Base-by-base conservation (phyloP, 192 early-diverging fungal genomes). In the Ambispora gerdemannii region DNA sequence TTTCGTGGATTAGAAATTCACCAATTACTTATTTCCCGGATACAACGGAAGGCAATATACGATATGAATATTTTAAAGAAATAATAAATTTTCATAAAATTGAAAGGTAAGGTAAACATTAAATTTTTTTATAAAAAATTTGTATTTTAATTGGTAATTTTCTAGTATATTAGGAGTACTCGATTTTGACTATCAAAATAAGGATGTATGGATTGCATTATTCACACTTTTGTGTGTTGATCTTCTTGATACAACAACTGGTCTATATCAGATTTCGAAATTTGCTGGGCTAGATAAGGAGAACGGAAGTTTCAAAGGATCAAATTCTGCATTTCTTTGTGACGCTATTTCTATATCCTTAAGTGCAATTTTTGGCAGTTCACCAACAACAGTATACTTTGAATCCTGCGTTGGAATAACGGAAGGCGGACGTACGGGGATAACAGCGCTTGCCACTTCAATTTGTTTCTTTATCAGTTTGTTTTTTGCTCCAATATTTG, bases 211-310 rank as follows among this genome's bases (percentile, higher is more conserved):
- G 90, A 80, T 91, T 28, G 91, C 92, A 6, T 80, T 94, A 52
- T 83, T 94, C 51, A 94, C 89, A 2, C 91, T 94, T 77, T 75
- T 93, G 51, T 93, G 92, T 65, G 89, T 94, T 68, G 92, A 94
- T 76, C 90, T 94, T 50, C 77, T 94, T 69, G 92, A 94, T 74
- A 91, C 90, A 61, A 94, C 91, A 3, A 91, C 90, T 47, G 91
- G 90, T 22, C 78, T 94, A 78, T 92, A 89, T 73, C 91, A 90
- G 20, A 91, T 93, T 89, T 90, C 91, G 50, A 84, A 84, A 71
- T 92, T 90, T 74, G 92, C 87, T 71, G 90, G 91, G 11, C 91
- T 85, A 73, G 84, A 92, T 68, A 63, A 77, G 70, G 80, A 87
- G 51, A 78, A 80, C 58, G 91, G 90, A 68, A 89, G 93, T 70